Percentiles rank a stretch among this genome's conserved stretches.
Evolutionary conservation across 192 early-diverging fungal genomes (phyloP).

Genomic region (Coemansia biformis): DNA sequence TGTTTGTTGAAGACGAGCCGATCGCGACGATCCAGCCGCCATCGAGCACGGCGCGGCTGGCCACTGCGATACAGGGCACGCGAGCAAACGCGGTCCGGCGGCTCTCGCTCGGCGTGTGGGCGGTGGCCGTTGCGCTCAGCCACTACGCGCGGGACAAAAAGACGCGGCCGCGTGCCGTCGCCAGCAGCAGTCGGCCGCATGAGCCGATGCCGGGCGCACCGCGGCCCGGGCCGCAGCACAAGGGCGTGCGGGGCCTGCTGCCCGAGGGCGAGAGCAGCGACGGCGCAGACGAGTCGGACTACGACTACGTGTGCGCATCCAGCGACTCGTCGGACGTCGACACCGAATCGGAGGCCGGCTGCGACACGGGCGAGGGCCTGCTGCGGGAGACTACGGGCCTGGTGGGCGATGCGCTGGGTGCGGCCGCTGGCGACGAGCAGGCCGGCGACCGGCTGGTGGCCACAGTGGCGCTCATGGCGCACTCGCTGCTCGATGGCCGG

Average conservation of each 20-base stretch:
- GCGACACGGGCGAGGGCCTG: slow-evolving; percentile 5
- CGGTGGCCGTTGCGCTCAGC: slow-evolving; percentile 23
- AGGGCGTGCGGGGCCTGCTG: too few relatives aligned
- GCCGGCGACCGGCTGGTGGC: slow-evolving; percentile 27
- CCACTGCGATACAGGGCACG: slow-evolving; percentile 18
- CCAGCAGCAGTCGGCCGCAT: background rate
- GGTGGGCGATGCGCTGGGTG: slow-evolving; percentile 26
- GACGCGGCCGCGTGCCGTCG: background rate
- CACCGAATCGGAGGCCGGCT: slow-evolving; percentile 17
- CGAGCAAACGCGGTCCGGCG: slow-evolving; percentile 23
- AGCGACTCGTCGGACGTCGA: slow-evolving; percentile 16
- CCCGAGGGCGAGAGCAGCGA: background rate
- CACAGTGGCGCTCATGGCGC: slow-evolving; percentile 30
- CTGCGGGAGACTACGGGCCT: slow-evolving; percentile 20
- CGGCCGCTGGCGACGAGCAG: slow-evolving; percentile 12
- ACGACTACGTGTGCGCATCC: slow-evolving; percentile 22
- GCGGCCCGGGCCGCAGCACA: background rate
- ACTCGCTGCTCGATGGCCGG: slow-evolving; percentile 15
- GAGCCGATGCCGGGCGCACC: too few relatives aligned
- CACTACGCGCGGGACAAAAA: slow-evolving; percentile 20
- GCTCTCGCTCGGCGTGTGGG: slow-evolving; percentile 32
- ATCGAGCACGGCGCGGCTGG: slow-evolving; percentile 12
- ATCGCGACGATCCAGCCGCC: background rate
- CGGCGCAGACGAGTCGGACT: slow-evolving; percentile 11
- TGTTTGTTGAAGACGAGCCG: slow-evolving; percentile 41